A percentile compares a stretch with the other conserved stretches of the same genome.
These are phyloP conservation scores for Apostasia shenzhenica DNA, from an alignment of 106 monocot genomes.

Conservation along the genomic window DNA sequence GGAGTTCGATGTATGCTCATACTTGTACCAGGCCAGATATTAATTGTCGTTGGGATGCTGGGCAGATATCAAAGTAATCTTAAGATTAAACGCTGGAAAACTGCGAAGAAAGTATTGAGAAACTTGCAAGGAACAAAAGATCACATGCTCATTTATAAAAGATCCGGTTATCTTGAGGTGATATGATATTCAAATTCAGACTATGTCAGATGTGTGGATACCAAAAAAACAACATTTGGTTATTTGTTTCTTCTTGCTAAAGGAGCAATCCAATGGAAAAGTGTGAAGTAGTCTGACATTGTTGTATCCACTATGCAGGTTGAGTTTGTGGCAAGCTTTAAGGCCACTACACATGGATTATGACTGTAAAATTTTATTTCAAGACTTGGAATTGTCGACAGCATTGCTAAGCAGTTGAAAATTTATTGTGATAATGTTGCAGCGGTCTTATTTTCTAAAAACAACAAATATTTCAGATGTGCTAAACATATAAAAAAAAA, in stretches of 20 bases:
- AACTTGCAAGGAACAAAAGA: too few species aligned
- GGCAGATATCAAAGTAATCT: too few species aligned
- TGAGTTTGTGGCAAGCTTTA: constrained; percentile 1
- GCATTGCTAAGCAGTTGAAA: constrained; percentile 1
- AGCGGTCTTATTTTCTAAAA: constrained; percentile 5
- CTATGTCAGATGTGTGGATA: not conserved
- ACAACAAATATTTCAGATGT: not conserved
- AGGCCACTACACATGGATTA: not conserved
- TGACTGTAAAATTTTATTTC: not conserved
- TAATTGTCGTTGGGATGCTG: too few species aligned
- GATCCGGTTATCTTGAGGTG: not conserved
- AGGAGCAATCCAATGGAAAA: constrained; percentile 8
- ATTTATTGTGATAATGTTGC: constrained; percentile 4
- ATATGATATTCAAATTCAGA: constrained; percentile 3
- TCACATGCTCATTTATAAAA: too few species aligned
- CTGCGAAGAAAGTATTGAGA: too few species aligned
- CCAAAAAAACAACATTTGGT: not conserved
- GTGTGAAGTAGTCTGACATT: constrained; percentile 3
- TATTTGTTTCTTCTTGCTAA: constrained; percentile 2
- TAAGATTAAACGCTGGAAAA: too few species aligned
- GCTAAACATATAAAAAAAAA: constrained; percentile 8
- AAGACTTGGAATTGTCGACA: constrained; percentile 3
- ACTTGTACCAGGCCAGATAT: too few species aligned
- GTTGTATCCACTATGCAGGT: not conserved
- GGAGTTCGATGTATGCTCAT: too few species aligned